Evolutionary conservation across 371 early-diverging fungal species (phyloP), one percentile per base, ranked within the genome.

Genomic region (Batkoa obscura): DNA sequence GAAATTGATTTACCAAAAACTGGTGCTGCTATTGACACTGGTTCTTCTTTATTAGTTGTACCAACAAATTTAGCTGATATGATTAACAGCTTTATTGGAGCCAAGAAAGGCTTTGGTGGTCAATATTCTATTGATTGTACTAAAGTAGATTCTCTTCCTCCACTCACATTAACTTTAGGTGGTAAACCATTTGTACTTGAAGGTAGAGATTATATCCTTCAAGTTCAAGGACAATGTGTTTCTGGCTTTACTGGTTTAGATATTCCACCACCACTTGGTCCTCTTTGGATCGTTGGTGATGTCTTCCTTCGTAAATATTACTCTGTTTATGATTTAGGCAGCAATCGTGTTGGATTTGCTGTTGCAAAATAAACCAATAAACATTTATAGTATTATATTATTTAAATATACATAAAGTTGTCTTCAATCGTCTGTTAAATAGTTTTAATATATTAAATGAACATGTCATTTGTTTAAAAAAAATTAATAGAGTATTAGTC

Each of bases 231-330:
- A 45, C 77, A 79, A 61, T 96, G 97, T 62, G 78, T 96, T 35
- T 88, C 88, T 42, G 91, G 88, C 9, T 94, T 95, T 65, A 86
- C 88, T 84, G 93, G 88, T 37, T 72, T 89, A 68, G 92, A 93
- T 59, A 79, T 88, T 61, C 82, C 84, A 35, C 76, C 69, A 60
- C 78, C 79, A 31, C 68, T 75, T 42, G 81, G 78, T 6, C 78
- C 78, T 39, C 72, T 83, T 55, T 83, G 82, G 82, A 72, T 78
- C 48, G 62, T 94, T 32, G 94, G 97, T 32, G 93, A 92, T 67
- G 90, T 84, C 15, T 93, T 93, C 74, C 67, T 95, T 51, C 80
- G 94, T 60, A 84, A 82, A 67, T 93, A 74, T 66, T 90, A 92
- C 68, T 80, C 93, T 34, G 76, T 90, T 47, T 94, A 90, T 65